Evolutionary conservation across 2,329 filamentous ascomycete species (phyloP), one percentile per base, ranked within the genome.

Genomic region (Ceratocystis lukuohia): DNA sequence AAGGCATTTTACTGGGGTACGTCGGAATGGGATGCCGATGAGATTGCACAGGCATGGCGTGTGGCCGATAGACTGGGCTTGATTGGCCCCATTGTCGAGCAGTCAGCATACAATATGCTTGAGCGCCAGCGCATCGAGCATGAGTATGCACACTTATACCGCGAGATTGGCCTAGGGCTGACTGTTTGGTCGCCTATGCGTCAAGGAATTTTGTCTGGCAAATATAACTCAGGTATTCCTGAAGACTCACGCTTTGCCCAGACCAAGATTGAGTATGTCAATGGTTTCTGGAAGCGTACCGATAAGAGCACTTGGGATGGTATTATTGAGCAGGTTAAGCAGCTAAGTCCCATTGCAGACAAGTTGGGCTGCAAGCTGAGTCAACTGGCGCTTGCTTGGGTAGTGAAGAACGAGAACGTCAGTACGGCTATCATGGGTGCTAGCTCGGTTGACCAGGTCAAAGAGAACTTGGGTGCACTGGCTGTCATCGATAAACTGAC

Each of bases 1-100:
- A 85, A 88, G 75, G 83, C 84, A 1, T 82, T 89, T 69, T 88
- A 88, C 77, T 88, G 85, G 85, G 85, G 85, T 53, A 88, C 85
- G 0, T 87, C 83, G 0, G 84, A 88, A 73, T 88, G 85, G 85
- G 80, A 78, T 68, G 83, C 85, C 56, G 80, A 82, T 67, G 84
- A 88, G 76, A 87, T 88, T 71, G 80, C 81, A 5, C 79, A 83
- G 67, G 85, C 86, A 0, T 84, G 82, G 77, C 77, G 82, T 15
- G 78, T 83, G 68, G 83, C 85, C 44, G 83, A 86, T 70, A 79
- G 78, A 69, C 78, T 87, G 7, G 78, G 80, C 15, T 76, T 88
- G 50, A 80, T 88, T 68, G 84, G 83, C 6, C 85, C 85, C 2
- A 71, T 86, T 41, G 82, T 86, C 75, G 86, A 88, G 74, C 85